Evolutionary conservation across 1,139 yeast genomes (phyloP).

Genomic region (Nadsonia starkeyi-henricii): DNA sequence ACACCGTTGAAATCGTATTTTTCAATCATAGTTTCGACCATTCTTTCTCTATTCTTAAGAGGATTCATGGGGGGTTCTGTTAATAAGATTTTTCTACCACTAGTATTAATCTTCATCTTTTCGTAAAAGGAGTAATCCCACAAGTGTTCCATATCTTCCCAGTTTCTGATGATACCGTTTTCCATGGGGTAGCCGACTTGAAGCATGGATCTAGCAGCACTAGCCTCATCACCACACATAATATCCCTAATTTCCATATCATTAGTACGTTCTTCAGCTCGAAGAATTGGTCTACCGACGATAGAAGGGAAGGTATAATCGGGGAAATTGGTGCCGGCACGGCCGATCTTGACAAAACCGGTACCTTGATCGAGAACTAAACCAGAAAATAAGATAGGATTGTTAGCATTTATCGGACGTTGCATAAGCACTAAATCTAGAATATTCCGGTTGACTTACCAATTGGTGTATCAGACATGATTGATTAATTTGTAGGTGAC

Average conservation of each 20-base stretch:
- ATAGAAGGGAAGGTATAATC: conserved; percentile 97
- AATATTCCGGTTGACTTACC: neutral
- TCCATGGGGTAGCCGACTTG: conserved; percentile 97
- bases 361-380: conserved; percentile 95
- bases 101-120: conserved; percentile 63
- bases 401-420: neutral
- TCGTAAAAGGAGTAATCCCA: conserved; percentile 98
- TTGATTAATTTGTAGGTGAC: neutral
- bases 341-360: conserved; percentile 77
- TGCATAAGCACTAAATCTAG: neutral
- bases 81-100: conserved; percentile 66
- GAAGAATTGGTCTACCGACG: conserved; percentile 91
- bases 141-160: conserved; percentile 97
- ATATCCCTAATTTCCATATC: conserved; percentile 59
- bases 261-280: conserved; percentile 81
- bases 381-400: neutral
- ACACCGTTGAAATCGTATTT: conserved; percentile 92
- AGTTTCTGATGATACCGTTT: conserved; percentile 89
- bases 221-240: conserved; percentile 96
- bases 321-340: conserved; percentile 95
- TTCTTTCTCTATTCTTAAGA: conserved; percentile 74
- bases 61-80: conserved; percentile 99
- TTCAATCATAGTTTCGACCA: conserved; percentile 97
- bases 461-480: neutral
- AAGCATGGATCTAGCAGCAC: conserved; percentile 74